phyloP scores from a whole-genome alignment of 163 green algal species.

The Chlamydomonas reinhardtii region DNA sequence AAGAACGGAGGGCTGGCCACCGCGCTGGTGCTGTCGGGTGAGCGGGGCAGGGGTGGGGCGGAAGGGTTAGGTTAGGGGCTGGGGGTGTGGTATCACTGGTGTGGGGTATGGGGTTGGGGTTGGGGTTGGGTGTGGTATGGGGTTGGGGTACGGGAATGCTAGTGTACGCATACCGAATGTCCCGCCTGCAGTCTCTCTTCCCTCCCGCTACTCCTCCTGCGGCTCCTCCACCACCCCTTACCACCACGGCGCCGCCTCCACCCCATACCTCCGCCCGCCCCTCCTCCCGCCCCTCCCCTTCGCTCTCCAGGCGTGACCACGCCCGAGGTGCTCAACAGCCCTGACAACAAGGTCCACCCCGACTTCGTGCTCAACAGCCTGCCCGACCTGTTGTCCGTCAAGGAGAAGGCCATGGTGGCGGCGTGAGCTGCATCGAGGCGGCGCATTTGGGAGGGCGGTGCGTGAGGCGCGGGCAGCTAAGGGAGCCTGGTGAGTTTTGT shows the following conservation, averaged over 20 bases:
- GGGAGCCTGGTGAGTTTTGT: no score
- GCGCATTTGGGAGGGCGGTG: no score
- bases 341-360: conserved; percentile 92
- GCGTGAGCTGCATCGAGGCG: not conserved
- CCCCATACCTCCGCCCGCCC: not conserved
- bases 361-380: conserved; percentile 92
- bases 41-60: not conserved
- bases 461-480: no score
- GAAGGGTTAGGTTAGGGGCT: not conserved
- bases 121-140: no score
- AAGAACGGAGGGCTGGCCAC: conserved; percentile 96
- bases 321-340: conserved; percentile 86
- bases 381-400: conserved; percentile 83
- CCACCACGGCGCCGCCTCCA: no score
- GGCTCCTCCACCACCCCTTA: no score
- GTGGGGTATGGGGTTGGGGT: not conserved
- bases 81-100: not conserved
- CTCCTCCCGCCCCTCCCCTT: not conserved
- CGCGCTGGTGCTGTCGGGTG: conserved; percentile 95
- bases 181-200: no score
- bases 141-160: no score
- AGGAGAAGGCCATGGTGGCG: conserved; percentile 47
- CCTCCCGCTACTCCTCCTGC: no score
- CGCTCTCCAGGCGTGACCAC: conserved; percentile 90
- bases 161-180: no score